These are phyloP conservation scores for Colletotrichum sp. DNA, from an alignment of 2,329 filamentous ascomycete genomes.

Conservation along the genomic window DNA sequence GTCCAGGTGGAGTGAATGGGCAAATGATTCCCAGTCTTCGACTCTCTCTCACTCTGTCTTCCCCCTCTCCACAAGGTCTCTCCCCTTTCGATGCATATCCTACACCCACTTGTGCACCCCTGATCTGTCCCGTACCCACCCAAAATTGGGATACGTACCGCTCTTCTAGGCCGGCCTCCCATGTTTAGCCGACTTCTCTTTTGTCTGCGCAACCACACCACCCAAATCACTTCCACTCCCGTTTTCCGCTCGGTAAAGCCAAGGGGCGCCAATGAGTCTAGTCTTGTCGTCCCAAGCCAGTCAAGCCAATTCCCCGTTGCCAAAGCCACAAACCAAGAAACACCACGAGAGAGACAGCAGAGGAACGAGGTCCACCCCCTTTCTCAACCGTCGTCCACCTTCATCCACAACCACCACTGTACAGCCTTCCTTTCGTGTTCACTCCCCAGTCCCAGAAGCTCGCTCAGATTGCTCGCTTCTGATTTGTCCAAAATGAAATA, in stretches of 20 bases:
- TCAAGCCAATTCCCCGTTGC: conserved; percentile 3
- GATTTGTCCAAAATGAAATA: conserved; percentile 26
- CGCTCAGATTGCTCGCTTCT: conserved; percentile 4
- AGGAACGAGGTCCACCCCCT: conserved; percentile 7
- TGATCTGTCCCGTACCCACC: not conserved
- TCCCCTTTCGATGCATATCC: conserved; percentile 15
- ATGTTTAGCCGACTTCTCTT: not conserved
- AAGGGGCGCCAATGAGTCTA: conserved; percentile 6
- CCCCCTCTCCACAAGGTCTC: not conserved
- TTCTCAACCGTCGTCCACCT: conserved; percentile 3
- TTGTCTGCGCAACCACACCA: conserved; percentile 1
- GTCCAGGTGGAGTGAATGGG: not conserved
- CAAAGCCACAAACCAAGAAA: conserved; percentile 10
- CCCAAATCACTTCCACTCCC: not conserved
- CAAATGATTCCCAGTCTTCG: not conserved
- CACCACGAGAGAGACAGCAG: not conserved
- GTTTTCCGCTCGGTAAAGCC: conserved; percentile 5
- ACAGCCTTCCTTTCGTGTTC: conserved; percentile 1
- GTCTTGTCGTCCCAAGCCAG: not conserved
- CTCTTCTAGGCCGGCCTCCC: not conserved
- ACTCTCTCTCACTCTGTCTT: not conserved
- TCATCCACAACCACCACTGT: not conserved
- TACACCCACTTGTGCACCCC: conserved; percentile 1
- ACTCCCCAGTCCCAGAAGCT: conserved; percentile 11
- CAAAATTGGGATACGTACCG: not conserved